Conservation (phyloP, 306 rosid species). For the Quillaja saponaria region DNA sequence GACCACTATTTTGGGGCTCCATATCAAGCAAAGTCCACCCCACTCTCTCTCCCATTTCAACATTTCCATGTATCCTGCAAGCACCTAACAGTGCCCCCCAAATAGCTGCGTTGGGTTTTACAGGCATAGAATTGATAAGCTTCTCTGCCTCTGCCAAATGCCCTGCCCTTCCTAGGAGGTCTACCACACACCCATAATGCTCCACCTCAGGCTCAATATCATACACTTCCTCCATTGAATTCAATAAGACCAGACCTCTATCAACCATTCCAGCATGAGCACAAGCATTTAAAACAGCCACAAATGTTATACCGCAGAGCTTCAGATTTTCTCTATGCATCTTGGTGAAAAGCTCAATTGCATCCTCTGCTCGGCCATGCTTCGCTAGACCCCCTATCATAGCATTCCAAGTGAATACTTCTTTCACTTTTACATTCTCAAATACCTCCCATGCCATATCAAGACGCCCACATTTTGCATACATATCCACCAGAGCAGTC, state of each 20-base stretch:
- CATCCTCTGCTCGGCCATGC: constrained; percentile 60
- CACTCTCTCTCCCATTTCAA: constrained; percentile 50
- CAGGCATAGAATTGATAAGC: constrained; percentile 48
- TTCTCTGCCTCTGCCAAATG: constrained; percentile 50
- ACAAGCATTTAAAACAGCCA: constrained; percentile 55
- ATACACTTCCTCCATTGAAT: constrained; percentile 41
- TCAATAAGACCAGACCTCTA: constrained; percentile 41
- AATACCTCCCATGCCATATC: constrained; percentile 71
- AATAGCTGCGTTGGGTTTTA: constrained; percentile 57
- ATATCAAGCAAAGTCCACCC: constrained; percentile 54
- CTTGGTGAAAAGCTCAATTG: constrained; percentile 48
- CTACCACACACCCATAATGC: constrained; percentile 62
- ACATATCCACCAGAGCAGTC: constrained; percentile 65
- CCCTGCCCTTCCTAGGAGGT: constrained; percentile 62
- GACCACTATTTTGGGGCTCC: constrained; percentile 61
- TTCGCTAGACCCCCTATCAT: constrained; percentile 63
- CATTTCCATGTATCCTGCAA: constrained; percentile 55
- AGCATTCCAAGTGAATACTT: constrained; percentile 66
- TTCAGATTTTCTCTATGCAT: constrained; percentile 43
- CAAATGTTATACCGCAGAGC: constrained; percentile 48
- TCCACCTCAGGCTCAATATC: constrained; percentile 53
- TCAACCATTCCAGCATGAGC: constrained; percentile 60
- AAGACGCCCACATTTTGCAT: constrained; percentile 57
- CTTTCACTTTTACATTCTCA: constrained; percentile 42
- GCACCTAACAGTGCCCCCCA: constrained; percentile 64